Base-by-base conservation (phyloP, 2,329 filamentous ascomycete genomes). In the Monosporascus sp. region DNA sequence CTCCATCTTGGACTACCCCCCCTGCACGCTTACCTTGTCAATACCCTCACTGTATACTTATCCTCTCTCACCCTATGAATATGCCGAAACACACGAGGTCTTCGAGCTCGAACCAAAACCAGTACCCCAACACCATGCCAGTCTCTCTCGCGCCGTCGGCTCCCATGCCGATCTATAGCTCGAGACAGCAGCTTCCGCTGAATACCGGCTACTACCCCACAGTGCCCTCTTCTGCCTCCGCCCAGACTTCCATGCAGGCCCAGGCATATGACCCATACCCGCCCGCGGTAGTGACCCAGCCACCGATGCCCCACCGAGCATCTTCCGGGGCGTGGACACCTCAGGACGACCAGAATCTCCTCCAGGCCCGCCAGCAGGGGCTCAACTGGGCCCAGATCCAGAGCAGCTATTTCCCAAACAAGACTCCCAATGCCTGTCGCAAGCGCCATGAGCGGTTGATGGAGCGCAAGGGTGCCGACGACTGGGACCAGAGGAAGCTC, bases 371-470 rank as follows among this genome's bases (percentile, higher is more conserved):
- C 51, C 82, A 86, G 48, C 83, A 86, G 64, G 88, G 88, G 24
- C 80, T 91, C 68, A 93, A 92, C 71, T 96, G 91, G 91, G 81
- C 83, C 51, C 86, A 90, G 63, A 94, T 95, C 66, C 86, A 91
- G 63, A 78, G 79, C 56, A 82, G 80, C 57, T 84, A 90, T 71
- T 96, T 96, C 68, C 87, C 86, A 1, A 78, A 73, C 68, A 96
- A 96, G 76, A 84, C 83, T 8, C 76, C 87, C 54, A 94, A 94
- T 68, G 91, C 91, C 19, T 96, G 91, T 73, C 88, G 91, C 59
- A 96, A 96, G 74, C 84, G 91, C 52, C 90, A 95, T 64, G 91
- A 96, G 72, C 81, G 91, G 41, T 75, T 96, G 60, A 86, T 93
- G 78, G 88, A 93, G 72, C 84, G 86, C 60, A 80, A 79, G 66